Base-by-base conservation (phyloP, 2,329 filamentous ascomycete species). In the Penicillium sp. region DNA sequence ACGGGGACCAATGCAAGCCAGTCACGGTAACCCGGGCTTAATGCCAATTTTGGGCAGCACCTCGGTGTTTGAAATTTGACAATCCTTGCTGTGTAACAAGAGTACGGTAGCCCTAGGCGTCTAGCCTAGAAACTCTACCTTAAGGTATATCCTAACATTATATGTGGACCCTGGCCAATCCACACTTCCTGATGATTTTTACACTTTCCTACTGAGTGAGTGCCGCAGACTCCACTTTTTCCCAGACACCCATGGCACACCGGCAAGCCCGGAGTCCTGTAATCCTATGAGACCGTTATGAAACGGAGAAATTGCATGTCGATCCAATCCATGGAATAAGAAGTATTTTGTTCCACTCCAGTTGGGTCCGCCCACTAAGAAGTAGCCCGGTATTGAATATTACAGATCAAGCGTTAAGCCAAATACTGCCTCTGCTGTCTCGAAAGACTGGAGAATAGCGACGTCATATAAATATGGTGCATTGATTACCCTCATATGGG, bases 1-100 rank as follows among this genome's bases (percentile, higher is more conserved):
- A 27, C 4, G 31, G 47, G 41, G 18, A 22, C 33, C 40, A 39
- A 50, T 40, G 41, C 33, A 50, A 18, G 40, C 46, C 40, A 31
- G 31, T 49, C 46, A 49, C 24, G 20, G 35, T 14, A 31, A n/a
- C 24, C 27, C 39, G 14, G 39, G 18, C 40, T 20, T n/a, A 28
- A 36, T 31, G 14, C n/a, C 20, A 36, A 42, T 46, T 4, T 11
- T 20, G 24, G 16, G 33, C 33, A 36, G 16, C 20, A 20, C 10
- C 18, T 38, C 4, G 16, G 10, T 5, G 35, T 38, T 38, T 38
- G 35, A 20, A 18, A 10, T 5, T 20, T 36, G 16, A 10, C 7
- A 13, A 38, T 11, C 16, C 28, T 11, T 30, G 13, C 13, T 13
- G 14, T 38, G 30, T 14, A 16, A 33, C 18, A 25, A 30, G 35